Base-by-base conservation (phyloP, 129 eudicot genomes). In the Solidago caesia region DNA sequence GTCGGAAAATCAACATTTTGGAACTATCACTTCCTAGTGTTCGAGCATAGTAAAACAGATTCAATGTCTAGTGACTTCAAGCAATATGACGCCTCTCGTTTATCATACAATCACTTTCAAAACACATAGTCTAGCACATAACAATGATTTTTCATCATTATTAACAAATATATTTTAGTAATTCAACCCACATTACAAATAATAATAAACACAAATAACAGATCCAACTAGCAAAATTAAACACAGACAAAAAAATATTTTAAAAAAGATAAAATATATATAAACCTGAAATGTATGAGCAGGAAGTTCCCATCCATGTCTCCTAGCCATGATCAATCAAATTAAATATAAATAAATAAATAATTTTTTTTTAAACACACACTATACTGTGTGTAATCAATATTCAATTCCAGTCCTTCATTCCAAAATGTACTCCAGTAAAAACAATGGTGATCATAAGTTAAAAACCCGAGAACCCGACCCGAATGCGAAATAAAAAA, bases 241-340 rank as follows among this genome's bases (percentile, higher is more conserved):
- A 53, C 59, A 53, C 59, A 53, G 4, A 53, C 4, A 33, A 14
- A 53, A 14, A 33, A 2, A 33, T 33, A 29, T 29, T 2, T 33
- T 3, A 43, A 13, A 7, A 76, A 43, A 51, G 41, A 67, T 8
- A 55, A 42, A 67, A 41, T 6, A 27, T 6, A 58, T 7, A 48
- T 3, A n/a, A 46, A 91, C 97, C 97, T 88, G 97, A 66, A 91
- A 84, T 5, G 97, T 80, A 75, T 92, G 98, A 87, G 96, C 96
- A 85, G 98, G 98, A 4, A 92, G 89, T 77, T 92, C 96, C 98
- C 98, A 92, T 10, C 98, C 98, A 76, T 89, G 92, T 67, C 96
- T 90, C 79, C 98, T 87, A 72, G 95, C 92, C 98, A 92, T 92
- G 76, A 71, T 77, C 56, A 85, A 70, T 2, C 55, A 76, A 67